Base-by-base conservation (phyloP, 164 flowering plant genomes). In the Cinnamomum chago region DNA sequence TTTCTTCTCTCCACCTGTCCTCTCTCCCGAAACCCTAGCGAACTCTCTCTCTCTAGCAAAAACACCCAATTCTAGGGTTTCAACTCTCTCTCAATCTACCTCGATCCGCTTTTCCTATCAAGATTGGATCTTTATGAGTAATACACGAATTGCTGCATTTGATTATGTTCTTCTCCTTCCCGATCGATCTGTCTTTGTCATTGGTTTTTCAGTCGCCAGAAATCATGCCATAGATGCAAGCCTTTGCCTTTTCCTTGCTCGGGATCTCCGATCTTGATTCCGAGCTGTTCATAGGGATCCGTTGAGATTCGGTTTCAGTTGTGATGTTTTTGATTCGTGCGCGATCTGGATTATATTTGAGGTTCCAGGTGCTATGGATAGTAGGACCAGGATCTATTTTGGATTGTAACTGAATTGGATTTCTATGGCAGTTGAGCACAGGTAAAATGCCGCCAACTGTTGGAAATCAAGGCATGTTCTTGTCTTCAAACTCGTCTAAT, bases 391-490 rank as follows among this genome's bases (percentile, higher is more conserved):
- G 73, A 33, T 81, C 51, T 51, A 62, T 50, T 55, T 73, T 68
- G 13, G 72, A 84, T 62, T 71, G 84, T 88, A 71, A 80, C 50
- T 83, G 84, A 89, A 87, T 82, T 69, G 73, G 76, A 87, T 79
- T 64, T 75, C 77, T 62, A 84, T 88, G 78, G 84, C 80, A 73
- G 89, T 75, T 69, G 88, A 87, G 81, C 74, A 83, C 84, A 81
- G 92, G 91, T 87, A 84, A 71, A 47, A 64, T 18, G 55, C 33
- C 55, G 70, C 58, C 47, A 9, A 40, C 47, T 40, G 47, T 40
- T 40, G 11, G 11, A 7, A 40, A 40, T 40, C 47, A 2, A 12
- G 27, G 25, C 47, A 9, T 40, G 25, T 47, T 22, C n/a, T 50
- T 68, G 70, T n/a, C 11, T n/a, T 70, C 47, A 18, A 24, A 13